Percentiles rank a stretch among this genome's conserved stretches.
These are phyloP conservation scores for Backusella sp. DNA, from an alignment of 192 early-diverging fungal species.

Conservation along the genomic window DNA sequence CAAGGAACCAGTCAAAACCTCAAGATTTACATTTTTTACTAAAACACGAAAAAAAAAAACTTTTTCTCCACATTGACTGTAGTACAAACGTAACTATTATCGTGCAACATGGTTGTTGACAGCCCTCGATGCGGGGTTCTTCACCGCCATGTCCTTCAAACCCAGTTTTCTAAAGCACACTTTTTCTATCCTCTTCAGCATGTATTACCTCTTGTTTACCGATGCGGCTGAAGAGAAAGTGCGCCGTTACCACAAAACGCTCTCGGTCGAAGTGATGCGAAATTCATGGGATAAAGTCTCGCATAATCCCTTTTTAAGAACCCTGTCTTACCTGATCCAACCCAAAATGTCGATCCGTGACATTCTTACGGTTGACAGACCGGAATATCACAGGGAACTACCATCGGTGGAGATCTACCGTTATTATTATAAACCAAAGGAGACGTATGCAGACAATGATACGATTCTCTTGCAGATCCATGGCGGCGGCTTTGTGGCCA, in stretches of 20 bases:
- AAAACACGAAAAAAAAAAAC: neutral
- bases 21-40: neutral
- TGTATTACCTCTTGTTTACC: slow-evolving; percentile 84
- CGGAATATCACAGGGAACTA: slow-evolving; percentile 24
- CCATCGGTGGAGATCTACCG: slow-evolving; percentile 45
- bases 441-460: slow-evolving; percentile 32
- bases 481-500: slow-evolving; percentile 92
- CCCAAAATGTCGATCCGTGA: slow-evolving; percentile 43
- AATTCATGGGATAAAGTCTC: slow-evolving; percentile 85
- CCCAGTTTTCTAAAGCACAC: slow-evolving; percentile 78
- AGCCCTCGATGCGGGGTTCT: slow-evolving; percentile 90
- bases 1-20: neutral
- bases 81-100: slow-evolving; percentile 90
- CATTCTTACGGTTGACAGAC: slow-evolving; percentile 28
- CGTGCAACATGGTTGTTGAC: slow-evolving; percentile 90
- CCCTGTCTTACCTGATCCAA: slow-evolving; percentile 40
- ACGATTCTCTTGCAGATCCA: slow-evolving; percentile 62
- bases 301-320: slow-evolving; percentile 61
- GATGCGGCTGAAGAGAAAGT: slow-evolving; percentile 85
- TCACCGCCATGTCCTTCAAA: slow-evolving; percentile 79
- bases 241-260: slow-evolving; percentile 68
- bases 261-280: slow-evolving; percentile 85
- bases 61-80: neutral
- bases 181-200: slow-evolving; percentile 70
- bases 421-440: slow-evolving; percentile 53